phyloP scores from a whole-genome alignment of 2,329 filamentous ascomycete species.

The Aciculosporium take region DNA sequence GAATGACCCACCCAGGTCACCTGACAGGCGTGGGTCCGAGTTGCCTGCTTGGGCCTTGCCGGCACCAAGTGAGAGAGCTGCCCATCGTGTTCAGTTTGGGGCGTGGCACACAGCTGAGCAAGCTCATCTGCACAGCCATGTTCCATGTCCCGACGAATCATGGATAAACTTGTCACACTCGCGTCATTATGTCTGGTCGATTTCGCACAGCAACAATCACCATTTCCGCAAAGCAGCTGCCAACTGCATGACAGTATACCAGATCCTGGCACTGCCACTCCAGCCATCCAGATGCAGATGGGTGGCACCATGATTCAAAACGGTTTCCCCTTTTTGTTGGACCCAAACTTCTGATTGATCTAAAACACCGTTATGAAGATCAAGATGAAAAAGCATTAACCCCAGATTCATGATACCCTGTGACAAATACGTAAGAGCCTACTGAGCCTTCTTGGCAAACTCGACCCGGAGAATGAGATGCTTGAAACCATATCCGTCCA shows the following conservation, averaged over 20 bases:
- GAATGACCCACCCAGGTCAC: too few relatives aligned
- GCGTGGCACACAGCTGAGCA: too few relatives aligned
- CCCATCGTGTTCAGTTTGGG: too few relatives aligned
- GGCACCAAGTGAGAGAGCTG: too few relatives aligned
- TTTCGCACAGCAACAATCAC: background rate
- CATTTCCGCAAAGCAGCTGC: background rate
- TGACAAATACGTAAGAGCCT: slow-evolving; percentile 12
- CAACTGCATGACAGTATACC: background rate
- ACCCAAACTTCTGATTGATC: background rate
- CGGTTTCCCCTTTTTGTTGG: background rate
- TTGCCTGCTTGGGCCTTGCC: too few relatives aligned
- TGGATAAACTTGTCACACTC: background rate
- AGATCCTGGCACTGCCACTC: background rate
- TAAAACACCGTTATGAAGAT: background rate
- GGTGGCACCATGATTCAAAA: background rate
- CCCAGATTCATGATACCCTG: slow-evolving; percentile 1
- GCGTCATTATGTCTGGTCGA: background rate
- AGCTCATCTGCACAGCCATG: too few relatives aligned
- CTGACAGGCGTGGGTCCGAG: too few relatives aligned
- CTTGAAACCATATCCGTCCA: slow-evolving; percentile 90
- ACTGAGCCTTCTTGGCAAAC: slow-evolving; percentile 63
- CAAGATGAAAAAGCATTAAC: slow-evolving; percentile 2
- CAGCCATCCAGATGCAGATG: background rate
- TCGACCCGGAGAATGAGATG: slow-evolving; percentile 78
- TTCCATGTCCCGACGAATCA: too few relatives aligned